A percentile compares a stretch with the other conserved stretches of the same genome.
phyloP scores from a whole-genome alignment of 331 rosid genomes.

The Rosa hybrid region DNA sequence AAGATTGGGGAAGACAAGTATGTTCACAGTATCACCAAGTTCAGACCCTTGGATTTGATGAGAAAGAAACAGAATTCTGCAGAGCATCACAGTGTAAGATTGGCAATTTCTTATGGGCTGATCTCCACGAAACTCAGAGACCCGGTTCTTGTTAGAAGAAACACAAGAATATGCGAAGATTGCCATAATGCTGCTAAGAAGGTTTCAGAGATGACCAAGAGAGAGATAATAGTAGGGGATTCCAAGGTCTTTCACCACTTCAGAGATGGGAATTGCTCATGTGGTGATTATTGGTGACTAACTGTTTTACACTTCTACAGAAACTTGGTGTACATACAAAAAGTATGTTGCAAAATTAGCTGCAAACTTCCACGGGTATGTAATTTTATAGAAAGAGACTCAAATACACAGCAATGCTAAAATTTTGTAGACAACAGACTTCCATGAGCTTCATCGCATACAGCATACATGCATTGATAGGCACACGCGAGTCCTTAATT shows the following conservation, averaged over 20 bases:
- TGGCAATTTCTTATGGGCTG: conserved; percentile 60
- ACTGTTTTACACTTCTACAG: conserved; percentile 2
- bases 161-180: conserved; percentile 56
- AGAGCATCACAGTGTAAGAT: conserved; percentile 51
- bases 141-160: conserved; percentile 54
- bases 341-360: neutral
- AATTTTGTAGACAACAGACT: neutral
- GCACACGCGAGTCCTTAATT: neutral
- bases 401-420: neutral
- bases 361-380: neutral
- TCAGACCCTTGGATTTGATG: conserved; percentile 42
- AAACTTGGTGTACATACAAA: neutral
- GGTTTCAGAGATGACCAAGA: conserved; percentile 36
- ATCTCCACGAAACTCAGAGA: conserved; percentile 49
- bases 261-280: conserved; percentile 53
- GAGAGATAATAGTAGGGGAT: conserved; percentile 61
- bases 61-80: conserved; percentile 33
- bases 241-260: conserved; percentile 59
- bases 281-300: conserved; percentile 56
- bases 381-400: neutral
- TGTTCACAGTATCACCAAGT: conserved; percentile 32
- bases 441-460: neutral
- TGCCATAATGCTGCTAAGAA: conserved; percentile 50
- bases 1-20: conserved; percentile 27
- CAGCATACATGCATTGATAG: too few relatives aligned